These are phyloP conservation scores for Aspergillus pseudoviridinutans DNA, from an alignment of 2,329 filamentous ascomycete genomes.

Conservation along the genomic window DNA sequence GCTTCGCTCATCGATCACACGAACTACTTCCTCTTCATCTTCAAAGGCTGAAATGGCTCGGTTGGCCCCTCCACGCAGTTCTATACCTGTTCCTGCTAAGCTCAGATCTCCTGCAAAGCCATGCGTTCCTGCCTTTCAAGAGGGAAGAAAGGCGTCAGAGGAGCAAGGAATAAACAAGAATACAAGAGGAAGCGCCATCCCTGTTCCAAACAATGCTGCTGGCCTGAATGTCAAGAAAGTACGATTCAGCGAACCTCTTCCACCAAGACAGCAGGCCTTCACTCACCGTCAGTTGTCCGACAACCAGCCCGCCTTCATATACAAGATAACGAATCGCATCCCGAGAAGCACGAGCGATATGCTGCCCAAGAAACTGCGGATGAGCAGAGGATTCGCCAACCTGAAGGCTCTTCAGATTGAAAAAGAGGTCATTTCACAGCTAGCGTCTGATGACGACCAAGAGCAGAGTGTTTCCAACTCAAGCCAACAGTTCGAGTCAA, in stretches of 20 bases:
- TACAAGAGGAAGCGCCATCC: not conserved
- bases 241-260: not conserved
- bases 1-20: not conserved
- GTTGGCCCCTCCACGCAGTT: not conserved
- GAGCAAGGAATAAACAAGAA: not conserved
- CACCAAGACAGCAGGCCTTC: not conserved
- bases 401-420: not conserved
- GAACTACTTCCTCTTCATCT: not conserved
- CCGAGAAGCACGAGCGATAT: not conserved
- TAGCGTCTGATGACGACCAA: not conserved
- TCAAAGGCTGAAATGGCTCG: not conserved
- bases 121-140: not conserved
- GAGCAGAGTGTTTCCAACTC: not conserved
- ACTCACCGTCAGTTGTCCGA: not conserved
- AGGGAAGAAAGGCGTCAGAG: not conserved
- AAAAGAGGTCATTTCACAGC: not conserved
- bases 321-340: not conserved
- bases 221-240: not conserved
- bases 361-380: not conserved
- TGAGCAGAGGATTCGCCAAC: slow-evolving; percentile 5
- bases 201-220: not conserved
- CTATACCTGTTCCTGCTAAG: not conserved
- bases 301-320: not conserved
- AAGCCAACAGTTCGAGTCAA: not conserved
- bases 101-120: not conserved